Conservation (phyloP, 495 filamentous ascomycete species). For the Talaromyces stipitatus region DNA sequence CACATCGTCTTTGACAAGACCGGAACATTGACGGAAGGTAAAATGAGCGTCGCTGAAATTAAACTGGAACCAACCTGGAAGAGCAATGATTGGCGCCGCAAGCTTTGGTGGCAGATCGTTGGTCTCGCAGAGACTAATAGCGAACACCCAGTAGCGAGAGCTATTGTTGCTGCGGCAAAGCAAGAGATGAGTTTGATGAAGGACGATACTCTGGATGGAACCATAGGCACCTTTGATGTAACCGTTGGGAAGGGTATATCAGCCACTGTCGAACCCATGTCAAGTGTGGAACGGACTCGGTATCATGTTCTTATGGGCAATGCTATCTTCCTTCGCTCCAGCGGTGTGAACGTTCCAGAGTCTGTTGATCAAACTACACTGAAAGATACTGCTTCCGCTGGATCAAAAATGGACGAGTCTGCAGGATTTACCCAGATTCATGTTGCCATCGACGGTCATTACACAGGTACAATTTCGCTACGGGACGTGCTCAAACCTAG, state of each 20-base stretch:
- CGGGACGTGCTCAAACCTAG: constrained; percentile 85
- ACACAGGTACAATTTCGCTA: constrained; percentile 74
- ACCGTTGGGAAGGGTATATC: constrained; percentile 79
- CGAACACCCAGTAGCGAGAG: constrained; percentile 90
- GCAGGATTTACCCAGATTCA: constrained; percentile 83
- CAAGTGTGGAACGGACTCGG: constrained; percentile 52
- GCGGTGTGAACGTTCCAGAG: constrained; percentile 57
- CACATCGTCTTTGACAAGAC: constrained; percentile 99
- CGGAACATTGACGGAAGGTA: constrained; percentile 87
- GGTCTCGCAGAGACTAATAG: constrained; percentile 89
- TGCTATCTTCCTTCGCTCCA: constrained; percentile 62
- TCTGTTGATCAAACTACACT: constrained; percentile 42
- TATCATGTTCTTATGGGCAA: constrained; percentile 84
- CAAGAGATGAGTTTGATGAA: constrained; percentile 60
- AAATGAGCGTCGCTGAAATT: constrained; percentile 78
- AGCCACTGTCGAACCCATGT: constrained; percentile 70
- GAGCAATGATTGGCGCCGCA: constrained; percentile 55
- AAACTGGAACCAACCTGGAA: constrained; percentile 63
- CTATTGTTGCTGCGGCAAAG: constrained; percentile 67
- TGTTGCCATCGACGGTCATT: constrained; percentile 73
- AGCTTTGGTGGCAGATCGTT: constrained; percentile 90
- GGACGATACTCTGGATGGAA: constrained; percentile 73
- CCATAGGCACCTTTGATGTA: constrained; percentile 72
- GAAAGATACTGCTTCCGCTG: constrained; percentile 11
- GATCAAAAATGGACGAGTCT: constrained; percentile 22